phyloP scores from a whole-genome alignment of 2,329 filamentous ascomycete species.

The Beauveria scarabaeidicola region DNA sequence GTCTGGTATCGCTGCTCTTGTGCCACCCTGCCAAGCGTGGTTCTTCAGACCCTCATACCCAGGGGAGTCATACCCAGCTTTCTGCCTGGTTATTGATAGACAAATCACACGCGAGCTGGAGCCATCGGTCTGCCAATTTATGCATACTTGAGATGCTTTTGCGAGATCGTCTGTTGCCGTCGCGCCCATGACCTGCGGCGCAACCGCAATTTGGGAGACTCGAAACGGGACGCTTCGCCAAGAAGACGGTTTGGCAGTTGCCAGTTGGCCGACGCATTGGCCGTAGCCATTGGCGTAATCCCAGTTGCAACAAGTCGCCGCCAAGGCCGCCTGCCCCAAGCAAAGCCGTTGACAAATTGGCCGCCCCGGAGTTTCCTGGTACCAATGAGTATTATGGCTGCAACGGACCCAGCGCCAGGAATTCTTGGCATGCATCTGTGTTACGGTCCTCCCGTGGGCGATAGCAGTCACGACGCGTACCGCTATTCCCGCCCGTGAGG shows the following conservation, averaged over 20 bases:
- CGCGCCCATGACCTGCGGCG: background rate
- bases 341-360: background rate
- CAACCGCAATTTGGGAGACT: background rate
- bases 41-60: background rate
- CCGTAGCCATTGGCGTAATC: background rate
- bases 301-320: background rate
- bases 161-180: background rate
- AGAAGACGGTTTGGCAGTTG: background rate
- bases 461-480: background rate
- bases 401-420: background rate
- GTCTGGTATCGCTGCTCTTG: background rate
- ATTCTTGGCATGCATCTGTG: conserved; percentile 8
- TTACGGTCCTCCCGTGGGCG: background rate
- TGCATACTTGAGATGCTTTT: background rate
- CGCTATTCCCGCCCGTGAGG: conserved; percentile 3
- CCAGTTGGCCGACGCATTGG: background rate
- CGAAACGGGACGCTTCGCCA: background rate
- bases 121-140: background rate
- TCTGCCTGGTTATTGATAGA: background rate
- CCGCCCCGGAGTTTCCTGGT: background rate
- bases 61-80: background rate
- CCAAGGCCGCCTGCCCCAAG: background rate
- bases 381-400: background rate
- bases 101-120: background rate
- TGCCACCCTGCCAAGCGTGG: background rate